Evolutionary conservation across 1,284 basidiomycete species (phyloP), one percentile per base, ranked within the genome.

Genomic region (Trichosporon sp.): DNA sequence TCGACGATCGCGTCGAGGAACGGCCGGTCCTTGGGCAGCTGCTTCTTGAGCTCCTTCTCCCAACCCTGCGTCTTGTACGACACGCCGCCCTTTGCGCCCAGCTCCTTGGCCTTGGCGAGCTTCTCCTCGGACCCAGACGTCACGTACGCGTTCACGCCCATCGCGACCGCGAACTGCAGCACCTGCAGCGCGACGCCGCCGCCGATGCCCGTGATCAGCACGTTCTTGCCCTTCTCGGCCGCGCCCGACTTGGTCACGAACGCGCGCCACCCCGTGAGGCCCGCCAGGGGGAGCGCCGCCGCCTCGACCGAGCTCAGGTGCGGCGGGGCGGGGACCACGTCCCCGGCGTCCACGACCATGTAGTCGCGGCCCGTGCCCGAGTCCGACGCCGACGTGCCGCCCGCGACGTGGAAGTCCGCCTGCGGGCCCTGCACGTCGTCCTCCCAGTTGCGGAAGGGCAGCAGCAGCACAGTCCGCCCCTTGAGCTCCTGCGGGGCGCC

Each of bases 21-120:
- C 11, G 66, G 68, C n/a, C 71, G 38, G 66, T 70, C 66, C 65
- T 64, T 65, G 51, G 71, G 71, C 32, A 72, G 68, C 21, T 60
- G 15, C 9, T 64, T 65, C 66, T 72, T 72, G 68, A 72, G 71
- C 25, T 72, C 66, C 68, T 72, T 72, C 31, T 72, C 71, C 71
- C 71, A 72, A 12, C 60, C 35, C 6, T 58, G 65, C 7, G 53
- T 65, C 62, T 70, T 72, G 68, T 72, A 72, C 38, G 12, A 53
- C 3, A 72, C 65, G 9, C 71, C 71, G 44, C 68, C 71, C 66
- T 68, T 67, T 7, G 71, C 71, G 34, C 71, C 71, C 32, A 72
- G 64, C 62, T 60, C 38, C 42, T 60, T 29, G 5, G 71, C 71
- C 32, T 64, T 62, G 8, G 32, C 38, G 15, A 72, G 62, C 68